Conservation (phyloP, 2,329 filamentous ascomycete genomes). For the Penicillium sp. region DNA sequence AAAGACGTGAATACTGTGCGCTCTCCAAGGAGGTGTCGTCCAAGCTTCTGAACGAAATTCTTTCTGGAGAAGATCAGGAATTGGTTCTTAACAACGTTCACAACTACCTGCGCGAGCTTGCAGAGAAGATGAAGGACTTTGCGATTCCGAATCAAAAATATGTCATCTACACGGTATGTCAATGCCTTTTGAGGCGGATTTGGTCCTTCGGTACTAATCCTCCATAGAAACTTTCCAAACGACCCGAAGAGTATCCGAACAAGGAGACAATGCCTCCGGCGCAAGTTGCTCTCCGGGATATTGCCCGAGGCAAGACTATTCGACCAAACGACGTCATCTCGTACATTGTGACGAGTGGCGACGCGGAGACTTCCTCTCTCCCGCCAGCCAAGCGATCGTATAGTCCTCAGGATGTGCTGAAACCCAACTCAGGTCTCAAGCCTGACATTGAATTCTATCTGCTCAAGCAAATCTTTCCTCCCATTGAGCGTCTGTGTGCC, state of each 20-base stretch:
- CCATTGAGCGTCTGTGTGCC: constrained; percentile 94
- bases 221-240: constrained; percentile 79
- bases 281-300: constrained; percentile 86
- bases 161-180: constrained; percentile 78
- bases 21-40: constrained; percentile 93
- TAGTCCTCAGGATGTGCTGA: constrained; percentile 79
- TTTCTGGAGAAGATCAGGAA: constrained; percentile 91
- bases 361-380: constrained; percentile 62
- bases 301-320: constrained; percentile 80
- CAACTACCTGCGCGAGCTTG: constrained; percentile 84
- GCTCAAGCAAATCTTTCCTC: constrained; percentile 96
- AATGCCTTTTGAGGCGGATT: background rate
- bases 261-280: constrained; percentile 94
- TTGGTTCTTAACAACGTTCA: constrained; percentile 85
- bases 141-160: constrained; percentile 79
- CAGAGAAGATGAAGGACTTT: constrained; percentile 80
- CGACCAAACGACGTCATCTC: constrained; percentile 95
- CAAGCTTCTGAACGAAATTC: constrained; percentile 85
- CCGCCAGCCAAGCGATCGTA: constrained; percentile 82
- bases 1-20: constrained; percentile 91
- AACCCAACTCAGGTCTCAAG: constrained; percentile 69
- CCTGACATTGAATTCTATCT: constrained; percentile 98
- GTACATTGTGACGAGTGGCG: constrained; percentile 79
- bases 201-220: constrained; percentile 16
- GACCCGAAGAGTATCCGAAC: constrained; percentile 90